These are phyloP conservation scores for Asterochloris erici DNA, from an alignment of 139 green algal species.

Conservation along the genomic window DNA sequence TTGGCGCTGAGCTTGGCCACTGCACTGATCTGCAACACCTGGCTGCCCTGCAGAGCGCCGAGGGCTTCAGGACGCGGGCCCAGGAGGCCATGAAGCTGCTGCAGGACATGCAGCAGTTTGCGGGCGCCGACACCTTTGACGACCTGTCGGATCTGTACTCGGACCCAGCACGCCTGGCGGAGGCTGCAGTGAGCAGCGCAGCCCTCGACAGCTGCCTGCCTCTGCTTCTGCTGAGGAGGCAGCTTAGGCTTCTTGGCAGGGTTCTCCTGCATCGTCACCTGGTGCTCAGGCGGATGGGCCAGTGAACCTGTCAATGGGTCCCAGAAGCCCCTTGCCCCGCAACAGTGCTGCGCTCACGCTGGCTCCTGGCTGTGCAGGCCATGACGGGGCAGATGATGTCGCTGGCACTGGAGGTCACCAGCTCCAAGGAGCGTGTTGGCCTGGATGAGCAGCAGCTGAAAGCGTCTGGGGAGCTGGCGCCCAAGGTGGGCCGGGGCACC, in stretches of 20 bases:
- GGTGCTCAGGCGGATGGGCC: too few species aligned
- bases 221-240: background rate
- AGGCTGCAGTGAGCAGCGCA: slow-evolving; percentile 42
- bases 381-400: slow-evolving; percentile 32
- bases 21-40: too few species aligned
- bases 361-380: slow-evolving; percentile 24
- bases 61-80: slow-evolving; percentile 28
- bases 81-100: slow-evolving; percentile 34
- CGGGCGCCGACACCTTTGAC: slow-evolving; percentile 28
- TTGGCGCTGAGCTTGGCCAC: too few species aligned
- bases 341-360: background rate
- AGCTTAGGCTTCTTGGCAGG: too few species aligned
- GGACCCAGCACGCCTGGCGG: slow-evolving; percentile 37
- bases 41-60: slow-evolving; percentile 29
- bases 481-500: too few species aligned
- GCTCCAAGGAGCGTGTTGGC: slow-evolving; percentile 34
- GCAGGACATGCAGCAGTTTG: slow-evolving; percentile 45
- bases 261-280: too few species aligned
- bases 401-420: slow-evolving; percentile 39
- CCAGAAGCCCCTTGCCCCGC: background rate
- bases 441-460: too few species aligned
- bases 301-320: background rate
- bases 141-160: slow-evolving; percentile 52
- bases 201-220: background rate
- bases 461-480: too few species aligned